Conservation (phyloP, 2,329 filamentous ascomycete species). For the Rhynchosporium secalis region DNA sequence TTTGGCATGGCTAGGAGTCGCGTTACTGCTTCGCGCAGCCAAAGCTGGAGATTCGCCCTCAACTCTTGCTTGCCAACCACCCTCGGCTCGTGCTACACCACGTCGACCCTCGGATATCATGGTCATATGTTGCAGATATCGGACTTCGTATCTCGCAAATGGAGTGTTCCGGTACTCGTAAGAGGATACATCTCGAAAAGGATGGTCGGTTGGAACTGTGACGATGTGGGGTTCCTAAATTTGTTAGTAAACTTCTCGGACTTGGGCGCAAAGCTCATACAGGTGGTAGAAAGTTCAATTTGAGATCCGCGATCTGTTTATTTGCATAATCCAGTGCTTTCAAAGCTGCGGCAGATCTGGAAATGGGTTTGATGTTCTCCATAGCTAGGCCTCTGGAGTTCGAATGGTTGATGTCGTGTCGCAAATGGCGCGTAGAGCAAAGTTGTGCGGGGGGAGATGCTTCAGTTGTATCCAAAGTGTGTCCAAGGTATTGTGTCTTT, state of each 20-base stretch:
- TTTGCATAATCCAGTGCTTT: constrained; percentile 27
- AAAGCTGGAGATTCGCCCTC: constrained; percentile 28
- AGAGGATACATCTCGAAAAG: constrained; percentile 28
- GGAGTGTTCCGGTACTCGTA: constrained; percentile 36
- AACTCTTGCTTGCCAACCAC: constrained; percentile 36
- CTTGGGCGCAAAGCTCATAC: constrained; percentile 26
- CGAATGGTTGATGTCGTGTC: neutral
- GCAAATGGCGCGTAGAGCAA: neutral
- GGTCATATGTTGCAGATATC: constrained; percentile 39
- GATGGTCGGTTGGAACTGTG: constrained; percentile 31
- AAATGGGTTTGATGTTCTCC: constrained; percentile 13
- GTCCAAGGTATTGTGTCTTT: neutral
- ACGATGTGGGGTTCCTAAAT: constrained; percentile 36
- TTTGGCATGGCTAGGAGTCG: constrained; percentile 36
- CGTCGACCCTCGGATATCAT: constrained; percentile 34
- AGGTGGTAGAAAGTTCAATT: constrained; percentile 30
- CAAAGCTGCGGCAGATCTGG: constrained; percentile 15
- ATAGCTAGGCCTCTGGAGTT: constrained; percentile 7
- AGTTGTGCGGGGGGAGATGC: neutral
- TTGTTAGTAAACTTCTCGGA: constrained; percentile 20
- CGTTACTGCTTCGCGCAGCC: constrained; percentile 34
- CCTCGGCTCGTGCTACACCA: constrained; percentile 32
- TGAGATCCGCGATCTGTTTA: constrained; percentile 32
- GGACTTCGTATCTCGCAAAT: constrained; percentile 37
- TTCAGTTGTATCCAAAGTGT: neutral